Base-by-base conservation (phyloP, 768 basidiomycete species). In the Boletus reticulatus region DNA sequence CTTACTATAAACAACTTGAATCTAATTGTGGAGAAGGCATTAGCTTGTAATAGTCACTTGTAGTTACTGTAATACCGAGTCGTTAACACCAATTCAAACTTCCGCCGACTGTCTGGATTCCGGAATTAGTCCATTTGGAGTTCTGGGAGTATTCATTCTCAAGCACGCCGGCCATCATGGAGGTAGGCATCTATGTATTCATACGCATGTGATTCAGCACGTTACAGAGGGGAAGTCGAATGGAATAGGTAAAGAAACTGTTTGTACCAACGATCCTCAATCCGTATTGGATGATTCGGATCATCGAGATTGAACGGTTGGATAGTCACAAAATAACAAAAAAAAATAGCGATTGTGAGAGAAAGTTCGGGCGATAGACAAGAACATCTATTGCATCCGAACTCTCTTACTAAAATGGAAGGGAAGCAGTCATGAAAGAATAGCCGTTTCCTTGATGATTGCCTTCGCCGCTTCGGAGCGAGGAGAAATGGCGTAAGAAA, bases 91-190 rank as follows among this genome's bases (percentile, higher is more conserved):
- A 29, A 29, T 29, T 8, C 29, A 29, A 29, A 29, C 4, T 29
- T 29, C 29, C 29, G 29, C 9, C 27, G 8, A 29, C 27, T 29
- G 27, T 29, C 27, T 29, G 29, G 29, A 9, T 29, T 37, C 46
- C 53, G 73, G 79, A 24, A 71, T 83, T 1, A 75, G 87, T 45
- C 78, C 84, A 6, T 93, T 95, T 77, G 84, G 89, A 57, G 91
- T 93, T 8, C 76, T 94, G 44, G 84, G 89, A 27, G 89, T 88
- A 10, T 96, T 88, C 71, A 10, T 96, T 88, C 71, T 92, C 90
- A 1, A 84, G 84, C 52, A 71, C 70, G 17, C 93, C 93, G 5
- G 59, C 65, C 11, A 29, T 43, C 11, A 29, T 43, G 6, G 74
- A 70, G 63, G 76, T 78, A 50, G 70, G 31, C 48, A 17, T 43